Conservation (phyloP, 768 basidiomycete genomes). For the Termitomyces heimii region DNA sequence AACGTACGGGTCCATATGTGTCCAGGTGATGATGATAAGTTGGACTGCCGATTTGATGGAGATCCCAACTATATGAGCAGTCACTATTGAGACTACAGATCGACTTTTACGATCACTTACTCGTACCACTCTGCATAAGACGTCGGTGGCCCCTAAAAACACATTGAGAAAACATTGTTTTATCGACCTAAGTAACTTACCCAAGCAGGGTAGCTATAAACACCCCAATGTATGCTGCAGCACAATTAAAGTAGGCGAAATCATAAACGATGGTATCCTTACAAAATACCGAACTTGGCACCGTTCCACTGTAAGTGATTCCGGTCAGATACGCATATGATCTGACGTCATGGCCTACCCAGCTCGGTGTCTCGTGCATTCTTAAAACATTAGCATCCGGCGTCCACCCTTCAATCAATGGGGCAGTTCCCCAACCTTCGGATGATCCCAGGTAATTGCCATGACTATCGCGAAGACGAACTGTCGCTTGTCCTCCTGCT, state of each 20-base stretch:
- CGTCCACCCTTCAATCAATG: conserved; percentile 35
- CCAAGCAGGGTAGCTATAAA: conserved; percentile 43
- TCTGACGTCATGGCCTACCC: conserved; percentile 27
- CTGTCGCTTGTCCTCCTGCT: conserved; percentile 21
- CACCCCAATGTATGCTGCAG: conserved; percentile 43
- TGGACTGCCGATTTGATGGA: conserved; percentile 32
- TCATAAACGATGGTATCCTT: conserved; percentile 13
- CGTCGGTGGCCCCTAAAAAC: conserved; percentile 27
- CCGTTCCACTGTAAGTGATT: conserved; percentile 33
- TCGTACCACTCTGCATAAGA: conserved; percentile 54
- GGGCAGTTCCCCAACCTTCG: conserved; percentile 29
- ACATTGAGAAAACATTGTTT: background rate
- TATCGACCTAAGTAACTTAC: conserved; percentile 7
- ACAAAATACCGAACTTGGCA: conserved; percentile 56
- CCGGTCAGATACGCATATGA: background rate
- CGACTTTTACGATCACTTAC: conserved; percentile 23
- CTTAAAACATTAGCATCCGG: conserved; percentile 27
- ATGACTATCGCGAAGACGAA: conserved; percentile 25
- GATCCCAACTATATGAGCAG: conserved; percentile 24
- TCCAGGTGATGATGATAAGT: conserved; percentile 45
- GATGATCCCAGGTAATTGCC: conserved; percentile 30
- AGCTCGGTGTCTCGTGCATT: conserved; percentile 47
- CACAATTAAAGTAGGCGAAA: background rate
- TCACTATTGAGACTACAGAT: background rate
- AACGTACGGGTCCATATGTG: conserved; percentile 35